Base-by-base conservation (phyloP, 495 filamentous ascomycete species). In the Aeminium ludgeri region DNA sequence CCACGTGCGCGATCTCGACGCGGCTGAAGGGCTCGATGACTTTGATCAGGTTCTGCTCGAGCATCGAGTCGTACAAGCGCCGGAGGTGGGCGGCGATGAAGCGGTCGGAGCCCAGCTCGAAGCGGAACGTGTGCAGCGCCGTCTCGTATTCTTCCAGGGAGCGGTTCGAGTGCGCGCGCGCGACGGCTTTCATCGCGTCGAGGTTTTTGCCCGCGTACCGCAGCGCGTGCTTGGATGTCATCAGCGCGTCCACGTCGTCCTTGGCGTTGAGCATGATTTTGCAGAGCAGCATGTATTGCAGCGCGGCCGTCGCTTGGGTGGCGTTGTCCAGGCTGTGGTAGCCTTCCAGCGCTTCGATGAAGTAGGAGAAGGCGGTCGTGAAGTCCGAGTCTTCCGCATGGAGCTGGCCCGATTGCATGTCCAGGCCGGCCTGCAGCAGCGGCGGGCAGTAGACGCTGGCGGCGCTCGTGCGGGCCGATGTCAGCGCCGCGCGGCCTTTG, bases 241-340 rank as follows among this genome's bases (percentile, higher is more conserved):
- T 80, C 40, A 97, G 68, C 53, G 75, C 70, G 62, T 85, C 86
- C 55, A 99, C 87, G 63, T 99, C 89, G 66, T 95, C 86, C 48
- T 74, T 83, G 25, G 87, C 65, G 65, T 99, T 99, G 47, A 95
- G 69, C 89, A 99, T 96, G 65, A 99, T 91, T 69, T 96, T 95
- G 72, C 89, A 96, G 20, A 99, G 75, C 27, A 99, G 70, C 91
- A 99, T 96, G 70, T 99, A 99, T 64, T 99, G 92, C 48, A 99
- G 66, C 19, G 89, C 82, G 7, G 86, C 78, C 7, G 85, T 87
- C 4, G 89, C 89, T 60, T 84, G 79, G 44, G 72, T 67, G 6
- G 77, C 62, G 50, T 87, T 82, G 46, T 99, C 89, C 56, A 94
- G 83, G 6, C 81, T 76, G 60, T 83, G 86, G 63, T 96, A 96